phyloP scores from a whole-genome alignment of 805 yeast genomes.

The Saturnispora hagleri region DNA sequence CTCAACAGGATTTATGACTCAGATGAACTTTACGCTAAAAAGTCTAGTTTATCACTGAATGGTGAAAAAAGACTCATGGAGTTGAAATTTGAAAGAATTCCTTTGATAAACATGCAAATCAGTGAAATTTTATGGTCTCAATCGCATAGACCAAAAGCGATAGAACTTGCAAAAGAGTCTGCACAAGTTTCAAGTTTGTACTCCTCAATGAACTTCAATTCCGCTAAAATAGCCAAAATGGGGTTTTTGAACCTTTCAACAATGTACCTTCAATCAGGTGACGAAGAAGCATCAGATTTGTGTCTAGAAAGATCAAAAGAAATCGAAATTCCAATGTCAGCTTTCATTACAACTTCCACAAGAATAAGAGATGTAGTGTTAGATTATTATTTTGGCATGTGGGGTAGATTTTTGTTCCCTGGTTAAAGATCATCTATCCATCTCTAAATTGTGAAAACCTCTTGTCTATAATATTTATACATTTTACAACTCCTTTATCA shows the following conservation, averaged over 20 bases:
- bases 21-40: constrained; percentile 11
- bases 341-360: constrained; percentile 15
- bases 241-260: constrained; percentile 28
- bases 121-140: constrained; percentile 35
- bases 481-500: background rate
- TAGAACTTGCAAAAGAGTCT: constrained; percentile 34
- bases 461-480: background rate
- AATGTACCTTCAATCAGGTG: constrained; percentile 27
- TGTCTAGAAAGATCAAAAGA: constrained; percentile 21
- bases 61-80: constrained; percentile 18
- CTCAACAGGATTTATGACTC: constrained; percentile 14
- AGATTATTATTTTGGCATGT: constrained; percentile 27
- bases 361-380: constrained; percentile 27
- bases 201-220: constrained; percentile 26
- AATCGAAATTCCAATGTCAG: constrained; percentile 26
- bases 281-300: constrained; percentile 19
- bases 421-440: constrained; percentile 8
- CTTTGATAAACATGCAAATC: constrained; percentile 33
- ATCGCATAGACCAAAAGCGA: constrained; percentile 26
- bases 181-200: constrained; percentile 26
- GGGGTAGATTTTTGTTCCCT: constrained; percentile 29
- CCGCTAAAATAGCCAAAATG: constrained; percentile 32
- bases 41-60: constrained; percentile 10
- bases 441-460: background rate
- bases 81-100: constrained; percentile 25